phyloP scores from a whole-genome alignment of 2,329 filamentous ascomycete species.

The Colletotrichum sp. region DNA sequence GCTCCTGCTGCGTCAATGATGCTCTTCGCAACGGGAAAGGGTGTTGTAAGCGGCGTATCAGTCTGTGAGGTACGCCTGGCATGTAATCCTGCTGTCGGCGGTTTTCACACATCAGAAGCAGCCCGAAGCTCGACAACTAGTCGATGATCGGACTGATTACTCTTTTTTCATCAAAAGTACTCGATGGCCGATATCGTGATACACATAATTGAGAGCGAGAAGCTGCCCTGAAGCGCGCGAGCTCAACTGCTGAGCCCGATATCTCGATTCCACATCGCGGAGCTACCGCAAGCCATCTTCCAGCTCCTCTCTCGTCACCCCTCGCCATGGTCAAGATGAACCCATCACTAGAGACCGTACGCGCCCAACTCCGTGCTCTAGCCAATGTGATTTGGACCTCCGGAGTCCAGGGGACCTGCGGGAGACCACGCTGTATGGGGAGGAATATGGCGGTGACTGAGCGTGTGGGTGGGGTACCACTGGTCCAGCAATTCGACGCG shows the following conservation, averaged over 20 bases:
- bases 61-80: neutral
- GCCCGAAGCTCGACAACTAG: neutral
- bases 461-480: fast-evolving
- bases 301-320: neutral
- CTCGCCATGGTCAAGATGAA: neutral
- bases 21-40: neutral
- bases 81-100: neutral
- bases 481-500: neutral
- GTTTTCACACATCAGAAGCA: neutral
- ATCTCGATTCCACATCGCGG: neutral
- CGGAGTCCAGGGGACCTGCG: neutral
- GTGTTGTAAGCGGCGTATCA: neutral
- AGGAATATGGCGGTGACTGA: neutral
- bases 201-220: neutral
- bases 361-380: neutral
- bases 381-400: too few relatives aligned
- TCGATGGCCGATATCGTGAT: neutral
- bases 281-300: neutral
- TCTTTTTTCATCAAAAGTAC: too few relatives aligned
- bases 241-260: neutral
- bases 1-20: neutral
- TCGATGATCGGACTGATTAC: neutral
- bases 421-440: neutral
- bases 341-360: fast-evolving
- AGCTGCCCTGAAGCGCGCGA: fast-evolving